Conservation (phyloP, 352 stramenopile genomes). For the Thalassiosira delicatula region DNA sequence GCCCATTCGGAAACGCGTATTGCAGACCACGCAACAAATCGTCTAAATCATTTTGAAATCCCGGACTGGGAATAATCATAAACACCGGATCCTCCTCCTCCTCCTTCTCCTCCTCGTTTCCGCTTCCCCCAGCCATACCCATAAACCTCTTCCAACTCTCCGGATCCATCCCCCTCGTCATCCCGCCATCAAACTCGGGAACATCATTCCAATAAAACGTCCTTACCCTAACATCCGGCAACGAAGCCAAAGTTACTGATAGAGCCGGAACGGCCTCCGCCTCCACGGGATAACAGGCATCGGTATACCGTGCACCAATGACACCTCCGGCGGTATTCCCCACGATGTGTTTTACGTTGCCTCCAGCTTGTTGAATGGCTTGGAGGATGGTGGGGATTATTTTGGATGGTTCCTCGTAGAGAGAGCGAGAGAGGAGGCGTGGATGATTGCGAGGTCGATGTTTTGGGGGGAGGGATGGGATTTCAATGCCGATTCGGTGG, state of each 20-base stretch:
- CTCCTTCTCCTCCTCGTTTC: conserved; percentile 11
- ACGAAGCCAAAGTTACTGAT: conserved; percentile 68
- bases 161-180: conserved; percentile 19
- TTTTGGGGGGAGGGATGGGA: conserved; percentile 7
- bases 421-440: conserved; percentile 8
- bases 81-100: conserved; percentile 55
- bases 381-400: neutral
- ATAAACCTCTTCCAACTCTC: conserved; percentile 65
- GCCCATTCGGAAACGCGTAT: conserved; percentile 50
- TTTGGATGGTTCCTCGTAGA: conserved; percentile 34
- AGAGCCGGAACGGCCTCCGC: conserved; percentile 71
- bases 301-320: conserved; percentile 50
- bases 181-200: conserved; percentile 60
- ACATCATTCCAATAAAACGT: conserved; percentile 77
- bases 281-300: conserved; percentile 63
- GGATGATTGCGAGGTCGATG: conserved; percentile 35
- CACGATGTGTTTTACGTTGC: conserved; percentile 69
- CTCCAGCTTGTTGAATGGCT: neutral
- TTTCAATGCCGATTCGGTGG: neutral
- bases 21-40: conserved; percentile 69
- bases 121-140: conserved; percentile 40
- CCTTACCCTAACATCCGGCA: conserved; percentile 68
- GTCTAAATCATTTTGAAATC: conserved; percentile 79
- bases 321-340: conserved; percentile 74
- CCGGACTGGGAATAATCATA: conserved; percentile 73